Conservation (phyloP, 169 alveolate genomes). For the Ophryocystis elektroscirrha region DNA sequence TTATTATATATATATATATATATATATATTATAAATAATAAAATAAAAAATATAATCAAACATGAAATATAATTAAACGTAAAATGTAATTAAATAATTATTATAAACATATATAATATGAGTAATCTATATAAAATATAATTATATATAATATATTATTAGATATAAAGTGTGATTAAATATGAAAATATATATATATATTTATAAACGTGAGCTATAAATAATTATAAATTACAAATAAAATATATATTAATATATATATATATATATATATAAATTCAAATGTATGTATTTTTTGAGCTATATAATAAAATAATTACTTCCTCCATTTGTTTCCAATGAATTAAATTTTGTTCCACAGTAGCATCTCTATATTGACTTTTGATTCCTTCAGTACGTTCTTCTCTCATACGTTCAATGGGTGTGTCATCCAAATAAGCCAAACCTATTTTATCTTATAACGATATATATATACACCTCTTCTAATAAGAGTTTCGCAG, state of each 20-base stretch:
- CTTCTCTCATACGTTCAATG: conserved; percentile 77
- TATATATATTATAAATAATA: too few relatives aligned
- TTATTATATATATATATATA: too few relatives aligned
- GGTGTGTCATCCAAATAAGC: conserved; percentile 92
- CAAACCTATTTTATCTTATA: conserved; percentile 26
- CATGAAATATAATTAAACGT: too few relatives aligned
- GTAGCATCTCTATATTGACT: conserved; percentile 39
- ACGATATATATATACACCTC: conserved; percentile 12
- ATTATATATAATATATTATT: too few relatives aligned
- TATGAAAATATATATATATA: too few relatives aligned
- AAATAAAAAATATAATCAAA: too few relatives aligned
- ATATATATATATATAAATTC: neutral
- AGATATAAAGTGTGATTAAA: too few relatives aligned
- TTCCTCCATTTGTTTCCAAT: conserved; percentile 58
- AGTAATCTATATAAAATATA: too few relatives aligned
- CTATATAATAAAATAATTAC: neutral
- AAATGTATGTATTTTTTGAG: neutral
- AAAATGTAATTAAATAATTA: too few relatives aligned
- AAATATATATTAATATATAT: neutral
- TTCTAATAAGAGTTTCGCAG: conserved; percentile 52
- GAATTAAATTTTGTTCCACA: conserved; percentile 63
- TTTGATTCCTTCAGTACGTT: conserved; percentile 78
- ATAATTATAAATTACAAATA: neutral
- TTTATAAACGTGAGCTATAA: too few relatives aligned
- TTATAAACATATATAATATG: too few relatives aligned